Percentiles rank a stretch among this genome's conserved stretches.
Conservation (phyloP, 768 basidiomycete genomes). For the Tulasnella sp. region DNA sequence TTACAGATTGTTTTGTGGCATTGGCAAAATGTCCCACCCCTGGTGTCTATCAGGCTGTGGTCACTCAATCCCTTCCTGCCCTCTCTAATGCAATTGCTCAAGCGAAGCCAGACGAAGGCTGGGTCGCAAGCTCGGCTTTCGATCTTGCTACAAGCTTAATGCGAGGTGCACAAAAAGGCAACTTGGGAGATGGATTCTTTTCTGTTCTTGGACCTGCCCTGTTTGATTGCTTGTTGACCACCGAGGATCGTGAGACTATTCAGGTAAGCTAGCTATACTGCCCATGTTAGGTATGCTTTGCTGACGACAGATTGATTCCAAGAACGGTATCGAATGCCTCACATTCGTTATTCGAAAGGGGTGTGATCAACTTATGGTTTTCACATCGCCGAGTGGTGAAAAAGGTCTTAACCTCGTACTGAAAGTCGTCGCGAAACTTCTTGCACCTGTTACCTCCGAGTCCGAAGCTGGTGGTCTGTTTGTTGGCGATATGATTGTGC, state of each 20-base stretch:
- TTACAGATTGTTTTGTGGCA: constrained; percentile 64
- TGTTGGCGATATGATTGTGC: constrained; percentile 90
- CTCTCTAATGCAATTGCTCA: constrained; percentile 52
- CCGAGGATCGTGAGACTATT: constrained; percentile 71
- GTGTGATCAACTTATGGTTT: constrained; percentile 61
- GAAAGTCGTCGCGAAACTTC: constrained; percentile 58
- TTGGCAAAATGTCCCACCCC: constrained; percentile 48
- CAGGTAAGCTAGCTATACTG: constrained; percentile 24
- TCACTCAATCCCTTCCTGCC: constrained; percentile 57
- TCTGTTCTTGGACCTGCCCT: constrained; percentile 57
- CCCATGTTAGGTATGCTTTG: not conserved
- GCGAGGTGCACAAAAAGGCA: constrained; percentile 42
- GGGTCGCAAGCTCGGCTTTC: constrained; percentile 67
- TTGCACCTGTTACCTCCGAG: constrained; percentile 43
- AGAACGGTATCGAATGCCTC: constrained; percentile 75
- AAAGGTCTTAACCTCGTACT: constrained; percentile 67
- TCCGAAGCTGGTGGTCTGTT: constrained; percentile 89
- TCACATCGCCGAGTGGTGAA: constrained; percentile 40
- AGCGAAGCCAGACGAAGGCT: constrained; percentile 50
- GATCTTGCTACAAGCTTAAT: constrained; percentile 67
- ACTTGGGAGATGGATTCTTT: constrained; percentile 74
- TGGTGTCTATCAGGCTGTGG: constrained; percentile 57
- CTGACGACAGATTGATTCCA: not conserved
- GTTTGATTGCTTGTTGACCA: constrained; percentile 49
- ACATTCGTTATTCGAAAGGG: constrained; percentile 83